Evolutionary conservation across 1,284 basidiomycete species (phyloP).

Genomic region (Fomitopsis pinicola): DNA sequence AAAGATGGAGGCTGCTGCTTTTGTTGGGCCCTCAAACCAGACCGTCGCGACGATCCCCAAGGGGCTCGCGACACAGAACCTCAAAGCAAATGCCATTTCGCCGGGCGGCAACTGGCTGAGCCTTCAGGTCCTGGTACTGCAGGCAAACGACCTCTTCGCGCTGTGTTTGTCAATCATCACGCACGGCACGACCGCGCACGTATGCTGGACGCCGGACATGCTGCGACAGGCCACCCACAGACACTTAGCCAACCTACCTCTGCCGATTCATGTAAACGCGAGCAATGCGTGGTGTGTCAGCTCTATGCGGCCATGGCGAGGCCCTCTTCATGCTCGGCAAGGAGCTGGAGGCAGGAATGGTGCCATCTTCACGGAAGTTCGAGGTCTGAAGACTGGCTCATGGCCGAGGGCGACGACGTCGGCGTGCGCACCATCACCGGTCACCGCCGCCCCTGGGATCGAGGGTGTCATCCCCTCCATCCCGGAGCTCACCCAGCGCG

Average conservation of each 20-base stretch:
- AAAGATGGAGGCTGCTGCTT: slow-evolving; percentile 33
- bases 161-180: slow-evolving; percentile 32
- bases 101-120: slow-evolving; percentile 36
- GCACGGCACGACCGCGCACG: slow-evolving; percentile 27
- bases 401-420: slow-evolving; percentile 36
- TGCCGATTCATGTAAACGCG: no score
- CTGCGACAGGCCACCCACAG: no score
- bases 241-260: no score
- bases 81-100: slow-evolving; percentile 25
- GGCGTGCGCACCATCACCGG: slow-evolving; percentile 83
- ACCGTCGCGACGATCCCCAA: slow-evolving; percentile 27
- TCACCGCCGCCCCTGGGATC: slow-evolving; percentile 85
- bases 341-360: no score
- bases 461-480: slow-evolving; percentile 75
- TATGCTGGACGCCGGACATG: no score
- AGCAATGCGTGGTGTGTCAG: no score
- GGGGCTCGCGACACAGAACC: slow-evolving; percentile 30
- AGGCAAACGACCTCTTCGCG: slow-evolving; percentile 32
- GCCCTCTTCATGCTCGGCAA: no score
- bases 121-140: slow-evolving; percentile 28
- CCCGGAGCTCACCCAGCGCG: slow-evolving; percentile 54
- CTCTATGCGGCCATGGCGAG: no score
- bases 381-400: slow-evolving; percentile 74
- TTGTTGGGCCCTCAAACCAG: slow-evolving; percentile 29
- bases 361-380: no score